Percentiles rank a stretch among this genome's conserved stretches.
Conservation (phyloP, 2,329 filamentous ascomycete species). For the Tricladium varicosporioides region DNA sequence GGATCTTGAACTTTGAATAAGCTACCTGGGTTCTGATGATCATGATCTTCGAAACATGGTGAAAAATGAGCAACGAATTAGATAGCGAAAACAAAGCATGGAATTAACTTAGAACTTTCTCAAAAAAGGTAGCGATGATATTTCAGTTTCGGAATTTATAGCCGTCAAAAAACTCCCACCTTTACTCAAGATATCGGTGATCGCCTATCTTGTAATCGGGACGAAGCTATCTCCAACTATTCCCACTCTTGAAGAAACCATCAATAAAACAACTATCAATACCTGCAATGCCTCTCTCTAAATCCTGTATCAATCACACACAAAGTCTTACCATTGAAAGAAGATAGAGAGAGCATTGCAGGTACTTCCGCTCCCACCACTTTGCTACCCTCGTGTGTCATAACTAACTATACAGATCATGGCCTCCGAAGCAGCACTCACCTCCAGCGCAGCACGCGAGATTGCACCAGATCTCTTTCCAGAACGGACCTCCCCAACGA, state of each 20-base stretch:
- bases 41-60: not conserved
- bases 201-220: conserved; percentile 13
- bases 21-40: not conserved
- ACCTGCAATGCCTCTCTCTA: conserved; percentile 14
- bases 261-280: conserved; percentile 2
- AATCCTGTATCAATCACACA: not conserved
- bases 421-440: conserved; percentile 29
- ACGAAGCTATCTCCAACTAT: conserved; percentile 7
- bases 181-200: conserved; percentile 6
- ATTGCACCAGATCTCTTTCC: conserved; percentile 36
- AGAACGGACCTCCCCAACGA: conserved; percentile 36
- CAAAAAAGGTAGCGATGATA: too few relatives aligned
- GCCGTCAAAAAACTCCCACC: not conserved
- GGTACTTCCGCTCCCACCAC: not conserved
- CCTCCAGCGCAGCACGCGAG: conserved; percentile 21
- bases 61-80: too few relatives aligned
- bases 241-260: conserved; percentile 17
- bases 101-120: too few relatives aligned
- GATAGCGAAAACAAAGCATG: too few relatives aligned
- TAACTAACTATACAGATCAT: conserved; percentile 12
- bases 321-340: not conserved
- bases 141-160: too few relatives aligned
- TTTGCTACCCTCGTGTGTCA: not conserved
- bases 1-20: conserved; percentile 56
- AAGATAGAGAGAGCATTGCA: not conserved